These are phyloP conservation scores for Litchi chinensis DNA, from an alignment of 345 rosid genomes.

Conservation along the genomic window DNA sequence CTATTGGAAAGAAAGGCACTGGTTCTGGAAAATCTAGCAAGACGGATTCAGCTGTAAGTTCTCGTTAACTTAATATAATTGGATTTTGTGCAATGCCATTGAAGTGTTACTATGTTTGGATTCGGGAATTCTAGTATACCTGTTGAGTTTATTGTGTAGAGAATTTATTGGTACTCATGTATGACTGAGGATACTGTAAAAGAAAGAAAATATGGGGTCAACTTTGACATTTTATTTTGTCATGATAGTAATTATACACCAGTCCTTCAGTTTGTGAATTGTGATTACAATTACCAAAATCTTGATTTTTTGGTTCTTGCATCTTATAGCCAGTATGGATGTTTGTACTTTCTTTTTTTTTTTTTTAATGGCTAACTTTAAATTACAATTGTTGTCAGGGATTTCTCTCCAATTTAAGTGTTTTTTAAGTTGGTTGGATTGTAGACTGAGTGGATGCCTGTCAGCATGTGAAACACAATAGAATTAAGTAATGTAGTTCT, in stretches of 20 bases:
- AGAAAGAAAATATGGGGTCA: neutral
- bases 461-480: neutral
- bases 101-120: neutral
- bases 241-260: neutral
- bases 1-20: constrained; percentile 76
- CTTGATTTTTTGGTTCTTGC: neutral
- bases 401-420: too few relatives aligned
- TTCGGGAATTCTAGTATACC: neutral
- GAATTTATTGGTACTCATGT: constrained; percentile 2
- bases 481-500: neutral
- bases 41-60: constrained; percentile 73
- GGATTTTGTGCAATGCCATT: neutral
- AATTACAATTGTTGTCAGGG: neutral
- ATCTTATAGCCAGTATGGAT: neutral
- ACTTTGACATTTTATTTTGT: neutral
- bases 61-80: neutral
- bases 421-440: neutral
- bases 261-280: neutral
- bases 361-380: neutral
- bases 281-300: neutral
- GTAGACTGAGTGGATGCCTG: neutral
- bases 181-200: neutral
- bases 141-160: neutral
- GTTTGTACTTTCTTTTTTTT: neutral
- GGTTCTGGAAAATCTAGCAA: constrained; percentile 70